Percentiles rank a stretch among this genome's conserved stretches.
Conservation (phyloP, 1,139 yeast species). For the Taphrina pruni region DNA sequence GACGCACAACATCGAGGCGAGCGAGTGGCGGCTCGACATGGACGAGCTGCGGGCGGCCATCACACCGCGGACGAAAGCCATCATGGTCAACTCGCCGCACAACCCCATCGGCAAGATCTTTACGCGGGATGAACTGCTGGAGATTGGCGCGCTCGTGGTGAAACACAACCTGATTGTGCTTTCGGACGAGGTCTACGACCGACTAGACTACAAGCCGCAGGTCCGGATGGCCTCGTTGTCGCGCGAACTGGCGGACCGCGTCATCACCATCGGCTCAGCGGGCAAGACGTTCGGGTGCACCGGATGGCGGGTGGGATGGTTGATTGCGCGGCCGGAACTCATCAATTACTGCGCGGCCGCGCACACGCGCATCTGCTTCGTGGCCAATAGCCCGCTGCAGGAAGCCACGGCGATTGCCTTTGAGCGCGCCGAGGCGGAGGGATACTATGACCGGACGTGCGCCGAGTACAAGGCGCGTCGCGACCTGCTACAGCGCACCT, state of each 20-base stretch:
- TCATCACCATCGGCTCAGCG: constrained; percentile 92
- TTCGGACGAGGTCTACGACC: constrained; percentile 94
- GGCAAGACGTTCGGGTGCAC: constrained; percentile 98
- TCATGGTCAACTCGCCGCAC: constrained; percentile 91
- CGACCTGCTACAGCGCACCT: constrained; percentile 70
- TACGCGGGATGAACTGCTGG: constrained; percentile 69
- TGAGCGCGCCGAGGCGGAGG: constrained; percentile 61
- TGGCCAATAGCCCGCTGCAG: constrained; percentile 91
- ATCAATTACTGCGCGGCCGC: constrained; percentile 84
- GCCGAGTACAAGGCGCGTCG: constrained; percentile 71
- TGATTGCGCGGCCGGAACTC: constrained; percentile 82
- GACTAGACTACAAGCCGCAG: constrained; percentile 75
- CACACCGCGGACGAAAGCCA: constrained; percentile 75
- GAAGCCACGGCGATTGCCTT: constrained; percentile 87
- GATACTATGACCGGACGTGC: constrained; percentile 74
- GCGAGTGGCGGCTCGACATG: constrained; percentile 87
- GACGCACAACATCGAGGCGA: constrained; percentile 64
- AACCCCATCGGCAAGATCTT: constrained; percentile 94
- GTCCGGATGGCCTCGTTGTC: constrained; percentile 82
- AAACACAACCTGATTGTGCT: constrained; percentile 79
- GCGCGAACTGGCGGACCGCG: constrained; percentile 77
- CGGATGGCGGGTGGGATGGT: constrained; percentile 98
- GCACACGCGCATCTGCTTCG: constrained; percentile 68
- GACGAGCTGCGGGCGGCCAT: constrained; percentile 73
- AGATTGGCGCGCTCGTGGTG: constrained; percentile 81